Percentiles rank a stretch among this genome's conserved stretches.
Conservation (phyloP, 2,329 filamentous ascomycete species). For the Colletotrichum australisinense region DNA sequence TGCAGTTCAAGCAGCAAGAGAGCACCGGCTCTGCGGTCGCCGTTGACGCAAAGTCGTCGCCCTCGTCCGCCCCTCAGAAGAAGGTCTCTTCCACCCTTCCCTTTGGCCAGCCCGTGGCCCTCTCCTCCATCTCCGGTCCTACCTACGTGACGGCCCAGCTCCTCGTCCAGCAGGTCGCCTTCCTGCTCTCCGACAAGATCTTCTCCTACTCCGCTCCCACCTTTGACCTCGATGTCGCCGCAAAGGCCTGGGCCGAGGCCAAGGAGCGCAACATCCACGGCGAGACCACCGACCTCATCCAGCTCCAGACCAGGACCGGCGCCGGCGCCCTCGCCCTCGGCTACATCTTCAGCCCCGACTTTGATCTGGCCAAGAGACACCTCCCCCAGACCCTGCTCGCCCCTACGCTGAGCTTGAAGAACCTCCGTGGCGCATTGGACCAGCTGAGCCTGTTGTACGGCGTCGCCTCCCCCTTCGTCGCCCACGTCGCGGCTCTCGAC, state of each 20-base stretch:
- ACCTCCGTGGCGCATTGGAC: conserved; percentile 86
- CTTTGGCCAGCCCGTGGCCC: conserved; percentile 65
- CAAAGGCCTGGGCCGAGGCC: conserved; percentile 78
- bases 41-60: conserved; percentile 43
- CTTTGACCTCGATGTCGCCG: conserved; percentile 89
- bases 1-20: conserved; percentile 50
- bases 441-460: conserved; percentile 92
- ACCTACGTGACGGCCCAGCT: conserved; percentile 95
- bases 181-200: conserved; percentile 94
- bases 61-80: conserved; percentile 47
- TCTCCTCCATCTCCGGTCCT: conserved; percentile 79
- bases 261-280: conserved; percentile 84
- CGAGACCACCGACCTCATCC: conserved; percentile 79
- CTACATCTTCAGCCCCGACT: conserved; percentile 98
- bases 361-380: conserved; percentile 89
- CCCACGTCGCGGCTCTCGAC: conserved; percentile 91
- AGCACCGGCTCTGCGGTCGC: conserved; percentile 47
- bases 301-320: conserved; percentile 88
- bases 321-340: conserved; percentile 92
- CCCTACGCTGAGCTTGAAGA: conserved; percentile 83
- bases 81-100: conserved; percentile 65
- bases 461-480: conserved; percentile 91
- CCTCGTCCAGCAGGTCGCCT: conserved; percentile 95
- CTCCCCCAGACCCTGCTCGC: conserved; percentile 93
- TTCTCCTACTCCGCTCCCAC: conserved; percentile 96